phyloP scores from a whole-genome alignment of 1,284 basidiomycete genomes.

The Rugosomyces carneus region DNA sequence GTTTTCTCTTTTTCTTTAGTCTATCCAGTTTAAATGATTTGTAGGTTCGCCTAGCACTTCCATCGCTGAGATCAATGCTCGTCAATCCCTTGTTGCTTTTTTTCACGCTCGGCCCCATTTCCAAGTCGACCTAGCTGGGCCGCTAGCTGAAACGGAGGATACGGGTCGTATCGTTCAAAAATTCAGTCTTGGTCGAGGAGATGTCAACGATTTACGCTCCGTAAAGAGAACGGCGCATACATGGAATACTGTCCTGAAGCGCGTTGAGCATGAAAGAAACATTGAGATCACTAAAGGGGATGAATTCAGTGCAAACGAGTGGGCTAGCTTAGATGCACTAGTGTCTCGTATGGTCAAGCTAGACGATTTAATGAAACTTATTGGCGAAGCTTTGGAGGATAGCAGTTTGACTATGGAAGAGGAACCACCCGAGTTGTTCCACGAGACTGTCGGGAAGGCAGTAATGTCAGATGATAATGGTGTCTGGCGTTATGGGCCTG shows the following conservation, averaged over 20 bases:
- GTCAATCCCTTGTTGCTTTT: constrained; percentile 77
- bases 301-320: constrained; percentile 33
- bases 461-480: constrained; percentile 11
- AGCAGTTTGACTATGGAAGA: constrained; percentile 14
- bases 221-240: constrained; percentile 55
- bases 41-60: constrained; percentile 85
- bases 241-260: constrained; percentile 48
- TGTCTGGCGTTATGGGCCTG: constrained; percentile 24
- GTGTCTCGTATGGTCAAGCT: constrained; percentile 53
- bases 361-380: constrained; percentile 49
- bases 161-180: constrained; percentile 75
- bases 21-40: constrained; percentile 7
- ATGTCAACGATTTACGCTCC: constrained; percentile 57
- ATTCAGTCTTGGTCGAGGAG: constrained; percentile 68
- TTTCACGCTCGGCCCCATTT: constrained; percentile 64
- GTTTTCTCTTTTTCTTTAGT: constrained; percentile 16
- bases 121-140: constrained; percentile 58
- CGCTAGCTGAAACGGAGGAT: constrained; percentile 63
- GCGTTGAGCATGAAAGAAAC: constrained; percentile 48
- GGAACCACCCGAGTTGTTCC: constrained; percentile 16
- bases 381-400: constrained; percentile 51
- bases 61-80: constrained; percentile 61
- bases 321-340: constrained; percentile 51
- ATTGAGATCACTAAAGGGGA: constrained; percentile 41
- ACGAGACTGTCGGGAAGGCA: constrained; percentile 12